Evolutionary conservation across 2,329 filamentous ascomycete species (phyloP).

Genomic region (Alternaria longipes): DNA sequence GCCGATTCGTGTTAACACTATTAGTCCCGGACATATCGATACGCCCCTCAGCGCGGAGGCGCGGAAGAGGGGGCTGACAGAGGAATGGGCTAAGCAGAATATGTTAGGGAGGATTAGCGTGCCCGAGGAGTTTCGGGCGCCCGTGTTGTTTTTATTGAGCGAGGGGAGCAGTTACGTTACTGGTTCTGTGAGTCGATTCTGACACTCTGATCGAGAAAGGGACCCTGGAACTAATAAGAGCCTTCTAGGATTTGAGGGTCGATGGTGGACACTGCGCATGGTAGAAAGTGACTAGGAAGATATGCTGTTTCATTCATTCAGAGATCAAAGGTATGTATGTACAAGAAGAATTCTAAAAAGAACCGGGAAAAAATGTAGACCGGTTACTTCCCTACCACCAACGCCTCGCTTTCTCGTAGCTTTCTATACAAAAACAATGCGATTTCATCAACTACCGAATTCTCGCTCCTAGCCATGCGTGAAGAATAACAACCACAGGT

Average conservation of each 20-base stretch:
- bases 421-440: not conserved
- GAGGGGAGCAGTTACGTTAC: conserved; percentile 71
- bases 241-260: conserved; percentile 49
- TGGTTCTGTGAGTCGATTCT: conserved; percentile 44
- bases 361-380: not conserved
- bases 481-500: not conserved
- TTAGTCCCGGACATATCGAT: conserved; percentile 64
- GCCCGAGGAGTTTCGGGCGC: conserved; percentile 34
- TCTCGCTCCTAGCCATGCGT: not conserved
- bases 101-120: conserved; percentile 50
- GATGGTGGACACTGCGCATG: conserved; percentile 55
- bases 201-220: too few relatives aligned
- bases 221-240: not conserved
- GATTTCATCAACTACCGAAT: not conserved
- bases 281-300: conserved; percentile 8
- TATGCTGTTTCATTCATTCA: not conserved
- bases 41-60: conserved; percentile 51
- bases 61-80: conserved; percentile 41
- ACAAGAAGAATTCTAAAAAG: not conserved
- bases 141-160: conserved; percentile 43
- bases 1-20: conserved; percentile 61
- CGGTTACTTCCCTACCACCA: not conserved
- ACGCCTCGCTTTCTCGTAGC: not conserved
- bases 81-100: conserved; percentile 44
- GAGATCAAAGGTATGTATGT: not conserved